Base-by-base conservation (phyloP, 1,284 basidiomycete genomes). In the Boletus mariae region DNA sequence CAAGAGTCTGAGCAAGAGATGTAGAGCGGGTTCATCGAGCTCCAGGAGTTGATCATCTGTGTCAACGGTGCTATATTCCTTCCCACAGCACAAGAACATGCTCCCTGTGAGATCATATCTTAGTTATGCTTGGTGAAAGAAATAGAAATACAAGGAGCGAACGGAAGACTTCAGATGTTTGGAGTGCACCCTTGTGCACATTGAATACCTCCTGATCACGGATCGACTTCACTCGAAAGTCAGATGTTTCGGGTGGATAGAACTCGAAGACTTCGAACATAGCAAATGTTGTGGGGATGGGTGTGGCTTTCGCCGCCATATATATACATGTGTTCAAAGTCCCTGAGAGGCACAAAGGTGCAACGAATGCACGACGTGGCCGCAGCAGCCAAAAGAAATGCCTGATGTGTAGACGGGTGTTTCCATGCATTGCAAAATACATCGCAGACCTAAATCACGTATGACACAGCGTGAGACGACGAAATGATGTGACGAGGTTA, bases 11-110 rank as follows among this genome's bases (percentile, higher is more conserved):
- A 87, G 72, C 12, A 87, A 72, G 9, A 77, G 67, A 45, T 70
- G 66, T 10, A 86, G 66, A 25, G 75, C 71, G 11, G 73, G 64
- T 61, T 87, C 85, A 48, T 78, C 71, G 25, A 87, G 64, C 51
- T 82, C 79, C 20, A 85, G 65, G 12, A 61, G 62, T 46, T 74
- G 51, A 34, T 60, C 57, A 32, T 63, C 59, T 53, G 54, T 47
- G 50, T 49, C 25, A 15, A 60, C 56, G 46, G 64, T 55, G n/a
- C 41, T 51, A 41, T 61, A 53, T 43, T 54, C 63, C 20, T 67
- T 61, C 42, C 81, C 75, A 58, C 83, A 84, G 57, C 76, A 76
- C 29, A 72, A 65, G 63, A 87, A 85, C 84, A 87, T 85, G 61
- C 83, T 76, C 26, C 74, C 84, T 85, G 63, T 31, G 57, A 61